These are phyloP conservation scores for Chenopodium album DNA, from an alignment of 148 eudicot genomes.

Conservation along the genomic window DNA sequence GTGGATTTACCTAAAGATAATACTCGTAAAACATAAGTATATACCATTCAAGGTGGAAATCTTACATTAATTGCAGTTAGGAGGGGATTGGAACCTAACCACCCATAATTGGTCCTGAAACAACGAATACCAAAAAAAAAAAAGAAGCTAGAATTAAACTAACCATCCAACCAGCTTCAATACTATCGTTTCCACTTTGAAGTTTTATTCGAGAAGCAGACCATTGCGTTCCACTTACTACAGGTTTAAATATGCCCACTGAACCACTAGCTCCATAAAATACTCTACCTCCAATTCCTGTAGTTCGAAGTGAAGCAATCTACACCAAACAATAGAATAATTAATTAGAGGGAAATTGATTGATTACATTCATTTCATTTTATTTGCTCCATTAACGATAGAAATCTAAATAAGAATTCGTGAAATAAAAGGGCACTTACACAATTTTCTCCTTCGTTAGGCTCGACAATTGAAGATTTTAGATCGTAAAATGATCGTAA, in stretches of 20 bases:
- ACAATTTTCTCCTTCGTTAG: background rate
- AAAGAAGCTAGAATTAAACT: background rate
- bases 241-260: background rate
- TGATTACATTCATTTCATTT: too few relatives aligned
- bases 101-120: too few relatives aligned
- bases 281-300: background rate
- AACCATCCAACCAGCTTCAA: conserved; percentile 27
- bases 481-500: background rate
- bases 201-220: conserved; percentile 12
- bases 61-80: too few relatives aligned
- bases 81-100: too few relatives aligned
- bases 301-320: conserved; percentile 14
- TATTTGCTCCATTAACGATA: too few relatives aligned
- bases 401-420: too few relatives aligned
- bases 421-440: background rate
- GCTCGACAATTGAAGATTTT: background rate
- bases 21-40: too few relatives aligned
- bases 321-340: background rate
- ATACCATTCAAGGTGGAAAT: background rate
- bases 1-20: background rate
- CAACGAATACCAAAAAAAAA: too few relatives aligned
- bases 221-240: background rate
- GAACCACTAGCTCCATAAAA: conserved; percentile 1
- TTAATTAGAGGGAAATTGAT: background rate
- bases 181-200: background rate